Base-by-base conservation (phyloP, 2,329 filamentous ascomycete genomes). In the Xylariaceae sp. region DNA sequence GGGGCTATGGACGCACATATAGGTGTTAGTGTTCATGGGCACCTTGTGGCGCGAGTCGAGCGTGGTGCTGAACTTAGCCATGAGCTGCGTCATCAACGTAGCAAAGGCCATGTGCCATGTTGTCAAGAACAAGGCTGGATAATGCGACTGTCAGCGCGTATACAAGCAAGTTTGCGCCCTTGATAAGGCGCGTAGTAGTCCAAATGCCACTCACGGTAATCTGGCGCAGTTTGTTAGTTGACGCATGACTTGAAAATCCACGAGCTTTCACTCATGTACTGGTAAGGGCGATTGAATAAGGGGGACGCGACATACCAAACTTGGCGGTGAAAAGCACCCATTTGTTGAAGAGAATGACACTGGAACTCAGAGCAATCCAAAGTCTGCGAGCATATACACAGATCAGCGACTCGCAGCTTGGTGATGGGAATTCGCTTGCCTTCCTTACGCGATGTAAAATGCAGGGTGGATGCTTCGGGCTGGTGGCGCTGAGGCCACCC, bases 281-380 rank as follows among this genome's bases (percentile, higher is more conserved):
- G 19, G 19, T 19, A 59, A 26, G 34, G 51, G 19, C 19, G 19
- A 19, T 42, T 39, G 47, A 43, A 54, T 34, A 54, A 30, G 41
- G 41, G 53, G 40, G 26, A 26, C 50, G 61, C 55, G 60, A 78
- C 86, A 77, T 76, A 89, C 87, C 80, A 72, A 92, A 92, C 56
- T 86, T 80, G 66, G 81, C 81, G 56, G 81, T 85, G 68, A 89
- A 83, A 56, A 95, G 80, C 52, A 95, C 84, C 82, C 88, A 92
- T 76, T 95, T 95, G 80, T 96, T 95, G 80, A 95, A 95, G 60
- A 96, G 76, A 70, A 95, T 95, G 61, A 92, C 90, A 67, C 83
- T 80, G 61, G 89, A 92, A 66, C 88, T 92, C 69, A 95, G 80
- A 62, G 89, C 79, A 64, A 96, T 95, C 90, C 91, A 96, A 65